phyloP scores from a whole-genome alignment of 306 rosid species.

The Quercus gilva region DNA sequence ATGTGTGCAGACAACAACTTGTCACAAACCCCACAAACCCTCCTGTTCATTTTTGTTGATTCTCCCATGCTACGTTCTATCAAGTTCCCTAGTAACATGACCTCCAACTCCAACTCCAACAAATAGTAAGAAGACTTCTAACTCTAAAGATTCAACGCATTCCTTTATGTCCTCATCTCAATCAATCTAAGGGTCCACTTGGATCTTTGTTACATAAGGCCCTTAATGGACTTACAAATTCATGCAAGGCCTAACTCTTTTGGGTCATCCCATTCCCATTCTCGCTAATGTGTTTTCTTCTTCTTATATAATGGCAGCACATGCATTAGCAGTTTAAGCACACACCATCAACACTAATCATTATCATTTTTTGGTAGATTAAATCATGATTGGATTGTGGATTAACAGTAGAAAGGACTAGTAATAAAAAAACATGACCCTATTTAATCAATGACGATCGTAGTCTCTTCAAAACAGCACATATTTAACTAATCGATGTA shows the following conservation, averaged over 20 bases:
- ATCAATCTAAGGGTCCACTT: no score
- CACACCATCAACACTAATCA: neutral
- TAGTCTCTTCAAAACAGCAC: neutral
- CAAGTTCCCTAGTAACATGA: no score
- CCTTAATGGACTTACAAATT: no score
- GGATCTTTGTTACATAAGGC: no score
- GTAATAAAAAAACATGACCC: neutral
- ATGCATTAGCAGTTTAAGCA: neutral
- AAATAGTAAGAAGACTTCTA: no score
- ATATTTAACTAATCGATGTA: neutral
- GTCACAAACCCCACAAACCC: neutral
- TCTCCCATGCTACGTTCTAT: no score
- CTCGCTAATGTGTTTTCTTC: neutral
- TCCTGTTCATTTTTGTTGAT: neutral
- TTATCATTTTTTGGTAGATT: neutral
- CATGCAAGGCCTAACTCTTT: no score
- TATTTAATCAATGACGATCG: neutral
- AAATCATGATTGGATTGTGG: conserved; percentile 14
- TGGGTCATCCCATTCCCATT: neutral
- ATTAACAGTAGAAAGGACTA: conserved; percentile 1
- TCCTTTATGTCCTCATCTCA: no score
- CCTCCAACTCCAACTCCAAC: no score
- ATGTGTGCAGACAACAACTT: neutral
- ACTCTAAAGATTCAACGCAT: no score
- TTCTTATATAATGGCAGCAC: neutral